Conservation (phyloP, 345 rosid genomes). For the Eucalyptus virginea region DNA sequence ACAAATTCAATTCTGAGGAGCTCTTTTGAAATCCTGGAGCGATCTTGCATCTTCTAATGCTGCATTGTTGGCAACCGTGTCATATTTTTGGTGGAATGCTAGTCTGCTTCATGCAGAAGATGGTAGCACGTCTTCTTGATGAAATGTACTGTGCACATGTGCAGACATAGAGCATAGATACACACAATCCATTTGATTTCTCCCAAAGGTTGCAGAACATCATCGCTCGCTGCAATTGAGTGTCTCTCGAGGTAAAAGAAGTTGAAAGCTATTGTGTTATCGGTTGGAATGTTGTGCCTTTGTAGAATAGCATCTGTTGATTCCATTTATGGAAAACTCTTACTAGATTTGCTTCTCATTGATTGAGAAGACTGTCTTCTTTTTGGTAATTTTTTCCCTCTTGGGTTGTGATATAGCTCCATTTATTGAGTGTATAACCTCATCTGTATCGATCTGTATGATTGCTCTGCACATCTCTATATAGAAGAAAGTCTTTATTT, state of each 20-base stretch:
- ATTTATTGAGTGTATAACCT: not conserved
- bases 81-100: not conserved
- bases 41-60: not conserved
- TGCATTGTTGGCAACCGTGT: not conserved
- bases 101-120: not conserved
- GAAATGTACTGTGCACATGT: not conserved
- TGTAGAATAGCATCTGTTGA: not conserved
- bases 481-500: not conserved
- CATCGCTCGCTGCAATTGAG: not conserved
- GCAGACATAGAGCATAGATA: not conserved
- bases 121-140: not conserved
- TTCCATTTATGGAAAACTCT: not conserved
- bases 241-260: not conserved
- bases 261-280: not conserved
- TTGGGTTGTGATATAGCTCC: constrained; percentile 3
- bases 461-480: not conserved
- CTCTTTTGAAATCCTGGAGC: constrained; percentile 14
- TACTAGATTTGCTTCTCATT: not conserved
- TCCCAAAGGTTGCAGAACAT: not conserved
- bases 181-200: not conserved
- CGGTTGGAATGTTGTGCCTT: not conserved
- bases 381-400: not conserved
- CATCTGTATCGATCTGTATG: not conserved
- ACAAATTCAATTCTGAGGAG: constrained; percentile 46
- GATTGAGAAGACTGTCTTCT: not conserved